Evolutionary conservation across 345 rosid genomes (phyloP).

Genomic region (Leavenworthia alabamica): DNA sequence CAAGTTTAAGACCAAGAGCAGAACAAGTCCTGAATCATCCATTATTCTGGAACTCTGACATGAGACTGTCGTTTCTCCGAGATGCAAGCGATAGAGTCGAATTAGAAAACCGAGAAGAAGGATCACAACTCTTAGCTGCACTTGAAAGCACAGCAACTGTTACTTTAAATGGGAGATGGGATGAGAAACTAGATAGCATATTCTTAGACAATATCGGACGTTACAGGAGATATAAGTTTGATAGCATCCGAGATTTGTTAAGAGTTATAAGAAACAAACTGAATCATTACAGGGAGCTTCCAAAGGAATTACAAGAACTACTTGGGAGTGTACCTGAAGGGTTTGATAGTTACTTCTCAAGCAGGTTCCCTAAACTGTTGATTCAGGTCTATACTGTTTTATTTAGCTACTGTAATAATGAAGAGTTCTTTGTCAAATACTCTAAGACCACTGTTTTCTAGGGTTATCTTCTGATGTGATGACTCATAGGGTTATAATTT

Average conservation of each 20-base stretch:
- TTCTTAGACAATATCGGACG: constrained; percentile 57
- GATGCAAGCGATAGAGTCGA: constrained; percentile 68
- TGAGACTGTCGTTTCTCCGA: constrained; percentile 60
- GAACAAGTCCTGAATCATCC: constrained; percentile 52
- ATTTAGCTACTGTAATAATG: constrained; percentile 38
- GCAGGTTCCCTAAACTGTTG: constrained; percentile 63
- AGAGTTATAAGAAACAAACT: constrained; percentile 64
- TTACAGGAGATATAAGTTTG: constrained; percentile 60
- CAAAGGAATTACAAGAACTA: constrained; percentile 52
- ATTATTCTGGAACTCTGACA: constrained; percentile 62
- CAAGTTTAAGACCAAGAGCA: constrained; percentile 51
- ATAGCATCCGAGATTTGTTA: constrained; percentile 57
- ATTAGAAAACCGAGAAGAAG: constrained; percentile 49
- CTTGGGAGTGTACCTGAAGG: constrained; percentile 66
- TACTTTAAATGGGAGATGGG: constrained; percentile 57
- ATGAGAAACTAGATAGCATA: constrained; percentile 55
- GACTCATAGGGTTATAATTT: background rate
- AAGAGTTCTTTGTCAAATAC: constrained; percentile 55
- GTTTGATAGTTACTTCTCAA: constrained; percentile 50
- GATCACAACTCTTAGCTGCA: constrained; percentile 46
- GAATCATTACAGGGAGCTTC: constrained; percentile 66
- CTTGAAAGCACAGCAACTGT: constrained; percentile 47
- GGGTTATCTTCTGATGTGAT: background rate
- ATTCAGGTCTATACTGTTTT: constrained; percentile 66
- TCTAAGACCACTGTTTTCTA: constrained; percentile 33